Conservation (phyloP, 495 filamentous ascomycete species). For the Xylaria cubensis region DNA sequence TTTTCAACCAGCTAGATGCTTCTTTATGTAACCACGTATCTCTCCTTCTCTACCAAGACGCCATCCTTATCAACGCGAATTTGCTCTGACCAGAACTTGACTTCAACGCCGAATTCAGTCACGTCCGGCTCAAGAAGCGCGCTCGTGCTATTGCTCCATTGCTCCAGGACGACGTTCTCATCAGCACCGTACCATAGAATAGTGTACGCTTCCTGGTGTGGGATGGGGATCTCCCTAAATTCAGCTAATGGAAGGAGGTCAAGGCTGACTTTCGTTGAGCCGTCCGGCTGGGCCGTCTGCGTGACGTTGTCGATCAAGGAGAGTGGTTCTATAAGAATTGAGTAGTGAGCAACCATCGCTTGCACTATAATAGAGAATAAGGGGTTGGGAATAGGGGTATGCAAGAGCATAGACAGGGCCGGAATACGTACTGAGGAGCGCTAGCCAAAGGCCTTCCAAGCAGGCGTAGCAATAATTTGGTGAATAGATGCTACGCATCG, state of each 20-base stretch:
- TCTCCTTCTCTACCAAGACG: conserved; percentile 30
- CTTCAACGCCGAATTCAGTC: conserved; percentile 33
- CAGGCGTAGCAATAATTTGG: conserved; percentile 35
- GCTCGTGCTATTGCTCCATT: conserved; percentile 36
- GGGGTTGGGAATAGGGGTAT: background rate
- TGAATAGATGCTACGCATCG: conserved; percentile 35
- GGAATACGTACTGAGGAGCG: conserved; percentile 25
- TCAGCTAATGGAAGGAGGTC: conserved; percentile 33
- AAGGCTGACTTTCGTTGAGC: conserved; percentile 34
- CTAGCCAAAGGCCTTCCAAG: conserved; percentile 36
- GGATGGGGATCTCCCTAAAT: conserved; percentile 30
- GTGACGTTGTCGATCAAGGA: conserved; percentile 34
- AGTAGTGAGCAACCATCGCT: background rate
- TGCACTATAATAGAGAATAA: too few species aligned
- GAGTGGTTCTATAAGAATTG: conserved; percentile 11
- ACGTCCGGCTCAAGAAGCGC: conserved; percentile 26
- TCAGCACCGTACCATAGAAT: conserved; percentile 37
- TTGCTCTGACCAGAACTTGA: conserved; percentile 36
- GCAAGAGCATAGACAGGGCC: background rate
- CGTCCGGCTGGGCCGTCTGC: conserved; percentile 20
- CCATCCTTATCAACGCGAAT: conserved; percentile 29
- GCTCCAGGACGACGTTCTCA: conserved; percentile 22
- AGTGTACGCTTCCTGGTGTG: conserved; percentile 31
- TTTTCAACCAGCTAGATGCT: background rate
- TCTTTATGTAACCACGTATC: conserved; percentile 20